A percentile compares a stretch with the other conserved stretches of the same genome.
These are phyloP conservation scores for Hibiscus tridactylites DNA, from an alignment of 345 rosid genomes.

Conservation along the genomic window DNA sequence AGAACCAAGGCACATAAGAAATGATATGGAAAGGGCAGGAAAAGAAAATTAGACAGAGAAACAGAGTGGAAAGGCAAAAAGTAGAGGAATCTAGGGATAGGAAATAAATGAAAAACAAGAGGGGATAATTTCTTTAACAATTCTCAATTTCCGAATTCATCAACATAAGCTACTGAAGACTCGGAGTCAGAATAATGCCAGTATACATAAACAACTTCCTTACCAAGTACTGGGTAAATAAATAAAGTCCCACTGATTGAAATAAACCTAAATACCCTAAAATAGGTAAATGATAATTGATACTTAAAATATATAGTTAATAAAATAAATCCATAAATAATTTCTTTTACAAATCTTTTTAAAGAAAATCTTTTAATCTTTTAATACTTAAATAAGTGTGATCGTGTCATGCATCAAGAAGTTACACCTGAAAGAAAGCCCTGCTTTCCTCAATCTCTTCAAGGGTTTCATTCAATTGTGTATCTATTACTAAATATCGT, in stretches of 20 bases:
- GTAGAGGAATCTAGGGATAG: background rate
- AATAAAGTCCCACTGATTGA: background rate
- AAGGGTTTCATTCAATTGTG: conserved; percentile 38
- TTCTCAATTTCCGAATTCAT: background rate
- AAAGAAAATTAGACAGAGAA: background rate
- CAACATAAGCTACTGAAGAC: background rate
- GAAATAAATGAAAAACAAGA: background rate
- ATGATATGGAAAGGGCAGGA: background rate
- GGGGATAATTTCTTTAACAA: background rate
- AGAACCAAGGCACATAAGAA: background rate
- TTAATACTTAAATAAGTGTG: background rate
- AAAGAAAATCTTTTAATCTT: background rate
- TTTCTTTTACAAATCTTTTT: background rate
- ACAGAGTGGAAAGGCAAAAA: background rate
- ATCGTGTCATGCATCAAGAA: conserved; percentile 2
- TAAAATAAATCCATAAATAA: background rate
- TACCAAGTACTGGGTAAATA: background rate
- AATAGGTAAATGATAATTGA: background rate
- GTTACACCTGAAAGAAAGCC: conserved; percentile 83
- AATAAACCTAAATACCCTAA: background rate
- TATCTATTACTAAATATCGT: conserved; percentile 57
- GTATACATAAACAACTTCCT: background rate
- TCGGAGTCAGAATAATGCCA: background rate
- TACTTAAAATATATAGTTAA: background rate
- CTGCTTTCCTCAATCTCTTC: conserved; percentile 95